phyloP scores from a whole-genome alignment of 2,329 filamentous ascomycete genomes.

The Thermothelomyces thermophilus region DNA sequence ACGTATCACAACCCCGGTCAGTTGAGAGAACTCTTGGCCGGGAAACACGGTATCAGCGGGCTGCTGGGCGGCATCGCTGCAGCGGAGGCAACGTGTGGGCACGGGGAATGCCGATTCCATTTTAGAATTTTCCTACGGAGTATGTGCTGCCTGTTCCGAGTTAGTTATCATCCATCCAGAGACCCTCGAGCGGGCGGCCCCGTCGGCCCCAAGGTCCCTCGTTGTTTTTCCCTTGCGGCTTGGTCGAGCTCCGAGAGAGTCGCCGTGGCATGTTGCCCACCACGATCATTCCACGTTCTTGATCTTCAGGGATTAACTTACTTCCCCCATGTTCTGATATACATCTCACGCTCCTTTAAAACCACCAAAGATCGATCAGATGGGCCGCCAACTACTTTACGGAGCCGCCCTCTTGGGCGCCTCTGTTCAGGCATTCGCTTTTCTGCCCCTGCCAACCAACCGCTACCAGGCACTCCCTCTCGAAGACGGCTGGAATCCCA shows the following conservation, averaged over 20 bases:
- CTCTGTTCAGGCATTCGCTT: conserved; percentile 31
- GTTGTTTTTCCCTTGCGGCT: conserved; percentile 6
- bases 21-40: not conserved
- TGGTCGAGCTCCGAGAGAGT: not conserved
- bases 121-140: too few relatives aligned
- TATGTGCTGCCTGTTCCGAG: too few relatives aligned
- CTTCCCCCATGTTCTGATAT: not conserved
- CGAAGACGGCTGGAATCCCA: conserved; percentile 33
- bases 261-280: conserved; percentile 4
- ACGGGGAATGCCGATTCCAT: not conserved
- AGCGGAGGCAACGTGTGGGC: not conserved
- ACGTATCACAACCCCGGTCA: conserved; percentile 11
- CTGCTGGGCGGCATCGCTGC: not conserved
- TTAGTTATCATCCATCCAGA: too few relatives aligned
- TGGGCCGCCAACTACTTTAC: conserved; percentile 25
- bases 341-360: not conserved
- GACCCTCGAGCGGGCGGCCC: not conserved
- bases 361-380: not conserved
- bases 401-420: conserved; percentile 29
- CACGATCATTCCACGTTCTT: conserved; percentile 1
- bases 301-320: too few relatives aligned
- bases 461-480: conserved; percentile 27
- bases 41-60: not conserved
- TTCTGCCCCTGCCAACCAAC: conserved; percentile 33
- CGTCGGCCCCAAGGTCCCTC: not conserved